These are phyloP conservation scores for Tolypocladium inflatum DNA, from an alignment of 2,329 filamentous ascomycete genomes.

Conservation along the genomic window DNA sequence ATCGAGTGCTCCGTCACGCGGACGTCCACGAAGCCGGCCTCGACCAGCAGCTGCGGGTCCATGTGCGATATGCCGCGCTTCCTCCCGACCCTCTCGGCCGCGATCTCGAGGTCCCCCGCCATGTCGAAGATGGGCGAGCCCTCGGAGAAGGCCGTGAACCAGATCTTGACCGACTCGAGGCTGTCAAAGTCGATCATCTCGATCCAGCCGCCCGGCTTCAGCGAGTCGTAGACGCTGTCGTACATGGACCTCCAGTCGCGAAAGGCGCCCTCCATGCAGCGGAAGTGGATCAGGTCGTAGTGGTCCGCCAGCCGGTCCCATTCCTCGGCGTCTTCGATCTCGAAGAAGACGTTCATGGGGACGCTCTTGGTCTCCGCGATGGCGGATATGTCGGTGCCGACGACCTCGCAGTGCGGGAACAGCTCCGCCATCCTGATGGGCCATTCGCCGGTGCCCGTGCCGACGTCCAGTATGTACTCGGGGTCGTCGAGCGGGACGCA, in stretches of 20 bases:
- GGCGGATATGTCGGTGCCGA: conserved; percentile 49
- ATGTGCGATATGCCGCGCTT: conserved; percentile 36
- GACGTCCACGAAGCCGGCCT: conserved; percentile 43
- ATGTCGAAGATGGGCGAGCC: conserved; percentile 35
- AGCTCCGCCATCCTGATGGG: conserved; percentile 43
- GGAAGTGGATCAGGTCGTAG: conserved; percentile 48
- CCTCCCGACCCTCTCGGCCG: conserved; percentile 33
- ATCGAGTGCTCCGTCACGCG: conserved; percentile 36
- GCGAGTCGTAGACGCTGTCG: conserved; percentile 38
- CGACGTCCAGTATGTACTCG: conserved; percentile 42
- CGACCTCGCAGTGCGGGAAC: conserved; percentile 44
- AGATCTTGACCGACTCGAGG: conserved; percentile 22
- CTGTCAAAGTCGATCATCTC: conserved; percentile 46
- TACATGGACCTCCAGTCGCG: conserved; percentile 46
- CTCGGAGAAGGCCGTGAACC: conserved; percentile 27
- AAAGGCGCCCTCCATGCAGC: conserved; percentile 47
- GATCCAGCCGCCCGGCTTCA: conserved; percentile 49
- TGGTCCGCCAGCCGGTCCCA: conserved; percentile 44
- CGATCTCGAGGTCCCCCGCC: conserved; percentile 29
- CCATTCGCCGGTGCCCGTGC: conserved; percentile 47
- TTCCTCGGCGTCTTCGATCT: conserved; percentile 50
- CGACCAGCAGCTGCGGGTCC: conserved; percentile 31
- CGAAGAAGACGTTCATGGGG: conserved; percentile 50
- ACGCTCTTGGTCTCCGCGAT: conserved; percentile 45
- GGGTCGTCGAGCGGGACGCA: conserved; percentile 31